Conservation (phyloP, 73 alveolate species). For the Breviolum minutum region DNA sequence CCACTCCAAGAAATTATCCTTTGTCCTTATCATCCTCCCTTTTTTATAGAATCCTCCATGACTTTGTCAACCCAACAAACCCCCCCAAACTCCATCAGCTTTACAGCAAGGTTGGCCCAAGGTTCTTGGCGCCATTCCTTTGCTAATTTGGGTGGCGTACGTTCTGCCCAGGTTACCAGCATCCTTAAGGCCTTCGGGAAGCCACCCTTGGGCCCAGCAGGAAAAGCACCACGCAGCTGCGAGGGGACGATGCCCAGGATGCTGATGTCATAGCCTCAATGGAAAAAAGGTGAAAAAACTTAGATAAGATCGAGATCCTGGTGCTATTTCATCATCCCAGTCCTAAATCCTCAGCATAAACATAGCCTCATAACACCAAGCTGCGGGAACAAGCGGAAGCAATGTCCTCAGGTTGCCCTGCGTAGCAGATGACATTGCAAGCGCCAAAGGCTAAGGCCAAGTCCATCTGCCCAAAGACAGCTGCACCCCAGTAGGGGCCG, state of each 20-base stretch:
- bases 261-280: background rate
- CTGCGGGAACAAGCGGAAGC: background rate
- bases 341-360: background rate
- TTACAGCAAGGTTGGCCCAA: background rate
- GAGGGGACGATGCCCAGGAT: constrained; percentile 80
- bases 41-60: no score
- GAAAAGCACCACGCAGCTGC: constrained; percentile 74
- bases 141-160: constrained; percentile 36
- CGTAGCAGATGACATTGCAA: constrained; percentile 52
- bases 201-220: constrained; percentile 21
- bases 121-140: constrained; percentile 33
- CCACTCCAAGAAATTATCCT: no score
- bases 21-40: no score
- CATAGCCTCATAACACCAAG: background rate
- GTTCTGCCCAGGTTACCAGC: constrained; percentile 80
- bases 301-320: background rate
- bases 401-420: constrained; percentile 59
- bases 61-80: no score
- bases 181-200: constrained; percentile 20
- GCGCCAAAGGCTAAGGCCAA: constrained; percentile 92
- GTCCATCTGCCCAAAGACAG: constrained; percentile 79
- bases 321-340: constrained; percentile 23
- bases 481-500: constrained; percentile 90
- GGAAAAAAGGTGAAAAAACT: no score
- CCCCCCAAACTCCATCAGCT: no score